Evolutionary conservation across 2,329 filamentous ascomycete species (phyloP), one percentile per base, ranked within the genome.

Genomic region (Sporothrix brasiliensis): DNA sequence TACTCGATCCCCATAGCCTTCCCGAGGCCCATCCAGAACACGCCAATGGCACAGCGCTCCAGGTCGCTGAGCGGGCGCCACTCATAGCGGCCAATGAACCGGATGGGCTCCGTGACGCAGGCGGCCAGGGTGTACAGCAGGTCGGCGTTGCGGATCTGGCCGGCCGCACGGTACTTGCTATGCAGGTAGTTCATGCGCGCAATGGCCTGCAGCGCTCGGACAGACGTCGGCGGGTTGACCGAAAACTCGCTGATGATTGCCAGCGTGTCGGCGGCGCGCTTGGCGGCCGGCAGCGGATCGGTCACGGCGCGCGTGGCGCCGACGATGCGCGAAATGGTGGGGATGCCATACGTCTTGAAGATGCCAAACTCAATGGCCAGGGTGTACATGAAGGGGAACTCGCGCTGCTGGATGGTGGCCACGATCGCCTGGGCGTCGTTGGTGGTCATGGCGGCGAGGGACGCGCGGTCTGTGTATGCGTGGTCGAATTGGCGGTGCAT

Each of bases 11-110:
- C 84, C 87, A 93, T 90, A 68, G 87, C 86, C 74, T 92, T 88
- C 16, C 91, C 91, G 19, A 92, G 79, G 68, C 83, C 83, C 78
- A 91, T 91, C 91, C 90, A 93, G 75, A 91, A 88, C 0, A 87
- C 88, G 19, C 86, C 88, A 41, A 90, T 79, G 0, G 90, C 91
- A 72, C 89, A 91, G 11, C 82, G 78, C 78, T 94, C 92, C 79
- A 93, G 82, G 0, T 89, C 86, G 19, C 85, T 89, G 27, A 92
- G 77, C 4, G 80, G 52, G 1, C 92, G 86, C 91, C 91, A 94
- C 77, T 94, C 92, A 75, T 88, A 91, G 6, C 80, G 80, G 5
- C 83, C 77, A 44, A 91, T 84, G 82, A 90, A 93, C 16, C 84
- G 81, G 41, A 86, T 78, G 0, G 91, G 90, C 76, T 93, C 88